Conservation (phyloP, 441 rosid species). For the Eutrema salsugineum region DNA sequence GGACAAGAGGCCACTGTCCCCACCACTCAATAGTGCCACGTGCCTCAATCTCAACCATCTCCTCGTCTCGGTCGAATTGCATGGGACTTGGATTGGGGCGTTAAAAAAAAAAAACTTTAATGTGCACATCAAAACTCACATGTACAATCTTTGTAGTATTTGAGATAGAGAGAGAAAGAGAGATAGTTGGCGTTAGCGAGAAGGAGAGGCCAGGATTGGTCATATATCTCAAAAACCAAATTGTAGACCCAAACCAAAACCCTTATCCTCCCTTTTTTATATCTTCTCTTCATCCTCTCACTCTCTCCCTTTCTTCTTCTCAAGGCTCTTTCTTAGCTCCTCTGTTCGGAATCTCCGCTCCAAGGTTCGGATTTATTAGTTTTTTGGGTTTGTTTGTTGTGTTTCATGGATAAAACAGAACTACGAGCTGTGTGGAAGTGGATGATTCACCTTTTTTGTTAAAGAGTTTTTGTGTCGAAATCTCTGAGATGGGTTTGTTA, state of each 20-base stretch:
- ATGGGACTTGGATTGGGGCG: conserved; percentile 17
- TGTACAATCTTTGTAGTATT: neutral
- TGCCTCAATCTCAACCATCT: conserved; percentile 18
- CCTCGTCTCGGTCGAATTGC: conserved; percentile 25
- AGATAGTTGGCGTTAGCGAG: conserved; percentile 26
- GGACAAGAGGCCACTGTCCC: conserved; percentile 28
- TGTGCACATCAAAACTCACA: conserved; percentile 27
- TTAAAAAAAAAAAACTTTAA: neutral
- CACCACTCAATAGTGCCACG: conserved; percentile 18
- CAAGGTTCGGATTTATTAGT: conserved; percentile 1
- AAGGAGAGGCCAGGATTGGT: conserved; percentile 35
- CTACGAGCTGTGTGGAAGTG: neutral
- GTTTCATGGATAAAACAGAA: neutral
- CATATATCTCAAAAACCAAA: conserved; percentile 4
- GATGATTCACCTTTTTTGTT: neutral
- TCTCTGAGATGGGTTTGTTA: neutral
- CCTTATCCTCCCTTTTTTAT: conserved; percentile 30
- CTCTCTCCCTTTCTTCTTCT: neutral
- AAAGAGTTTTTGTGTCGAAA: neutral
- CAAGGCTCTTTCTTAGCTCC: conserved; percentile 1
- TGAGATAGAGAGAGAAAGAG: conserved; percentile 4
- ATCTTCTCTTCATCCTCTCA: neutral
- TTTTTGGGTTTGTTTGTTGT: neutral
- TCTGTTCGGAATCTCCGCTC: neutral
- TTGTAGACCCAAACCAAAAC: conserved; percentile 25